phyloP scores from a whole-genome alignment of 345 rosid genomes.

The Jatropha curcas region DNA sequence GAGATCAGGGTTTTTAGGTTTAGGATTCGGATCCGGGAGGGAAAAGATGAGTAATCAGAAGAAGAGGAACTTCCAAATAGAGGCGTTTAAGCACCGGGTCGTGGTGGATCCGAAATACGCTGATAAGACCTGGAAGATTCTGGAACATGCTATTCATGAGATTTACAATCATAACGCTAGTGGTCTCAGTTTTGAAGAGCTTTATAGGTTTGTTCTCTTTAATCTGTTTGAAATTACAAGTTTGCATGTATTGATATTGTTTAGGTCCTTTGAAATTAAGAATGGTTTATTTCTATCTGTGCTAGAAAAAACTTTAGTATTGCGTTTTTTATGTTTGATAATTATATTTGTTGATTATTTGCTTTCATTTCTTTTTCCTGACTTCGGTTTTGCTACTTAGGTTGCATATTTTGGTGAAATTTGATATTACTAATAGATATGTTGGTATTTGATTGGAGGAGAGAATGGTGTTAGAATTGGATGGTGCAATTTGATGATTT shows the following conservation, averaged over 20 bases:
- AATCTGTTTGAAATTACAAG: not conserved
- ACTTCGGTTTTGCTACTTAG: not conserved
- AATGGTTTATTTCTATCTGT: not conserved
- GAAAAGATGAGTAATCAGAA: constrained; percentile 83
- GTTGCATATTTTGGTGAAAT: not conserved
- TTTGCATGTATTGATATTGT: not conserved
- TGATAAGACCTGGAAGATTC: constrained; percentile 95
- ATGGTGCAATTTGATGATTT: not conserved
- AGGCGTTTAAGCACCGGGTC: constrained; percentile 96
- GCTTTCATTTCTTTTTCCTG: not conserved
- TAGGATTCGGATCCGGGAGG: constrained; percentile 6
- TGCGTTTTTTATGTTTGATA: not conserved
- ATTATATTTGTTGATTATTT: too few species aligned
- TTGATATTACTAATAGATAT: not conserved
- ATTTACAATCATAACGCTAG: constrained; percentile 99
- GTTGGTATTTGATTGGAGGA: not conserved
- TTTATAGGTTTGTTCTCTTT: constrained; percentile 63
- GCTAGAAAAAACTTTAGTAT: not conserved
- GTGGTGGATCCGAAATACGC: constrained; percentile 98
- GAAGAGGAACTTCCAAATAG: constrained; percentile 97
- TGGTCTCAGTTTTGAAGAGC: constrained; percentile 97
- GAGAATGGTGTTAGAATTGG: not conserved
- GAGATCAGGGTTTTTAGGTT: constrained; percentile 8
- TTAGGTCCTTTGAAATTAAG: not conserved
- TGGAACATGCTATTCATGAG: constrained; percentile 96